phyloP scores from a whole-genome alignment of 805 yeast genomes.

The Hanseniaspora vineae region DNA sequence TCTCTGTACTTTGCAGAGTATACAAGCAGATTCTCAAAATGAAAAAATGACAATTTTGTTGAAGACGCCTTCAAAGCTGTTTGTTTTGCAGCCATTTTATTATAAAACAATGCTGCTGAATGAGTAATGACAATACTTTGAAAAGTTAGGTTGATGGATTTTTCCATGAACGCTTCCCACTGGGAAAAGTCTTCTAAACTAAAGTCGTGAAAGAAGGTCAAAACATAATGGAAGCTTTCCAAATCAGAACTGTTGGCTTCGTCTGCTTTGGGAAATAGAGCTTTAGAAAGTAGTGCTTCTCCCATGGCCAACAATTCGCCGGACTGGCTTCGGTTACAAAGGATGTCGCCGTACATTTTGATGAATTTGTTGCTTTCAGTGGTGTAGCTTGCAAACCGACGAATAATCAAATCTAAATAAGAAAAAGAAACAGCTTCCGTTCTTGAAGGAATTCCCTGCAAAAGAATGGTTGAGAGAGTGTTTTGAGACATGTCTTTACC shows the following conservation, averaged over 20 bases:
- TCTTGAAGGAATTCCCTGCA: slow-evolving; percentile 1
- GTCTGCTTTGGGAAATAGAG: slow-evolving; percentile 34
- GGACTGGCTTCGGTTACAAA: slow-evolving; percentile 7
- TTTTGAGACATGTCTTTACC: neutral
- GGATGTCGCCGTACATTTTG: neutral
- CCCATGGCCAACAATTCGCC: slow-evolving; percentile 10
- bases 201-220: slow-evolving; percentile 14
- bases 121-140: slow-evolving; percentile 28
- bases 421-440: neutral
- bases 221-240: slow-evolving; percentile 21
- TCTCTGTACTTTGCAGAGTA: slow-evolving; percentile 28
- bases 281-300: slow-evolving; percentile 10
- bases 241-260: slow-evolving; percentile 19
- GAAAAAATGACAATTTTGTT: slow-evolving; percentile 15
- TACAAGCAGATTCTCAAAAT: slow-evolving; percentile 29
- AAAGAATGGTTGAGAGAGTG: neutral
- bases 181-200: slow-evolving; percentile 7
- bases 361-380: neutral
- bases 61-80: slow-evolving; percentile 5
- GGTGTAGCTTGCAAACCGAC: neutral
- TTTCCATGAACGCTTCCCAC: slow-evolving; percentile 18
- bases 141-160: slow-evolving; percentile 31
- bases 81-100: slow-evolving; percentile 13
- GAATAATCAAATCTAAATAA: neutral
- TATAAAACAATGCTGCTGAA: slow-evolving; percentile 25